Evolutionary conservation across 2,329 filamentous ascomycete species (phyloP).

Genomic region (Fusarium mangiferae): DNA sequence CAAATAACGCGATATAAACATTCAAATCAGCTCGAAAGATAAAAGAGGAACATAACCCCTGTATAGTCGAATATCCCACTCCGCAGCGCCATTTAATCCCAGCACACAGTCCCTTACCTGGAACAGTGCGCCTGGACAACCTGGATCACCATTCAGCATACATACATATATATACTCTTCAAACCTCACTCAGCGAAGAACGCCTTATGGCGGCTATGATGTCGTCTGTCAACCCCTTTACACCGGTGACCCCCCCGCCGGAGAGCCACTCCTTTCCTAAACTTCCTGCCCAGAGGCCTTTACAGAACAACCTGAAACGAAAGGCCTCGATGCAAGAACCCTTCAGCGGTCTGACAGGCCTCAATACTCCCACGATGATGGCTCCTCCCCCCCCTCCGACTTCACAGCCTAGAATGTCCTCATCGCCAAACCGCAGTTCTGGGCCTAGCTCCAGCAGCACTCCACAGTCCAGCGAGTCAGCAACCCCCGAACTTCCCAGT

Average conservation of each 20-base stretch:
- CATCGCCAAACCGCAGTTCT: constrained; percentile 36
- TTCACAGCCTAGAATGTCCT: constrained; percentile 39
- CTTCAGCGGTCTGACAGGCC: constrained; percentile 24
- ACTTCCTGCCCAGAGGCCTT: constrained; percentile 44
- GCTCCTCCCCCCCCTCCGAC: constrained; percentile 39
- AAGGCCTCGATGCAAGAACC: constrained; percentile 43
- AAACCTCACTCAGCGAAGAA: constrained; percentile 24
- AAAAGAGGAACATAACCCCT: constrained; percentile 29
- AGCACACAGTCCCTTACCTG: constrained; percentile 21
- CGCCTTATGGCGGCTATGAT: constrained; percentile 46
- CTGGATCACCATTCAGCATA: constrained; percentile 1
- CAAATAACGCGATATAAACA: constrained; percentile 24
- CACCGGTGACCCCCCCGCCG: constrained; percentile 45
- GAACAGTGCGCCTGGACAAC: constrained; percentile 24
- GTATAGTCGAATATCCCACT: constrained; percentile 14
- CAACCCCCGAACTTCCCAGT: constrained; percentile 37
- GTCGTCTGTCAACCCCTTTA: constrained; percentile 46
- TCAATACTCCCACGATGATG: constrained; percentile 36
- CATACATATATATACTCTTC: constrained; percentile 35
- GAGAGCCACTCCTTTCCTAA: constrained; percentile 46
- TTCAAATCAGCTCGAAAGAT: constrained; percentile 18
- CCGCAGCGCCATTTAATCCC: constrained; percentile 11
- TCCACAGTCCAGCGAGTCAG: constrained; percentile 33
- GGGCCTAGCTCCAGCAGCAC: constrained; percentile 24
- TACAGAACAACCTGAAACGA: constrained; percentile 43